Base-by-base conservation (phyloP, 2,329 filamentous ascomycete genomes). In the Nakataea oryzae region DNA sequence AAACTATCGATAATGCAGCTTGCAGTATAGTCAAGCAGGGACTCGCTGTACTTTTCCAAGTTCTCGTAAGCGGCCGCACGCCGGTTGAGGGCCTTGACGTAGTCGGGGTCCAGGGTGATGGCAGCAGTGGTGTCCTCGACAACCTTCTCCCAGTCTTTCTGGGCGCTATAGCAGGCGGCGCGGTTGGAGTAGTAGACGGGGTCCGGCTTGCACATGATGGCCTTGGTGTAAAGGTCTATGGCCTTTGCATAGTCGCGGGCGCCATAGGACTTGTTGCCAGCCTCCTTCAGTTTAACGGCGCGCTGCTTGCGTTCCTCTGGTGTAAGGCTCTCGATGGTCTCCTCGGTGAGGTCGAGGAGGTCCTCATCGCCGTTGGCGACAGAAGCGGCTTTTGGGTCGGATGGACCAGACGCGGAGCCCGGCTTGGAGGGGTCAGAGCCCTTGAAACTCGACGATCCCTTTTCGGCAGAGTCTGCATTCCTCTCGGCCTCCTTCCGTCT, bases 1-100 rank as follows among this genome's bases (percentile, higher is more conserved):
- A 99, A 99, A 65, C 90, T 90, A 74, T 99, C 95, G 74, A 99
- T 96, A 75, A 99, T 99, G 79, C 95, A 99, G 78, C 93, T 97
- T 63, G 95, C 95, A 11, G 95, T 99, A 79, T 96, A 97, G 78
- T 99, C 95, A 66, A 99, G 85, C 11, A 99, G 87, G 57, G 95
- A 93, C 73, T 97, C 93, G 74, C 92, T 95, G 80, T 89, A 96
- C 76, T 88, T 89, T 70, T 88, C 88, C 57, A 95, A 85, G 74
- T 97, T 90, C 78, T 99, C 95, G 76, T 97, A 99, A 63, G 95
- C 95, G 73, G 96, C 96, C 62, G 95, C 95, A 70, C 95, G 87
- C 71, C 95, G 89, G 83, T 99, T 99, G 69, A 99, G 82, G 41
- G 95, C 95, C 82, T 99, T 97, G 76, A 99, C 87, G 75, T 99